Evolutionary conservation across 352 stramenopile genomes (phyloP).

Genomic region (Globisporangium spinosum): DNA sequence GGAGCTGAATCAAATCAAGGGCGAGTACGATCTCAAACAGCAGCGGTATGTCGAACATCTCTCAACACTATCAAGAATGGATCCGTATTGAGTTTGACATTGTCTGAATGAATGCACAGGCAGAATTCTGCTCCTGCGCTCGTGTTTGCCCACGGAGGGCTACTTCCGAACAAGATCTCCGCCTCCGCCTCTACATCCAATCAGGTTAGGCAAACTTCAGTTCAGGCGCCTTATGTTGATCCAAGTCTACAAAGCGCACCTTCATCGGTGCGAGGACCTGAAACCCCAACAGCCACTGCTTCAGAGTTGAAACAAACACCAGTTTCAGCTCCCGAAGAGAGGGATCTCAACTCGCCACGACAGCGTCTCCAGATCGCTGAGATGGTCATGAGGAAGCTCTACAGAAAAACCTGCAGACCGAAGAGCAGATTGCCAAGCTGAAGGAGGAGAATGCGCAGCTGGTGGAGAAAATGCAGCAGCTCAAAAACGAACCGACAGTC

Average conservation of each 20-base stretch:
- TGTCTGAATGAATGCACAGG: conserved; percentile 9
- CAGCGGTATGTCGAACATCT: conserved; percentile 20
- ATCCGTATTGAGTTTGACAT: neutral
- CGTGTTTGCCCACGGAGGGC: neutral
- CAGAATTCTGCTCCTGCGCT: conserved; percentile 27
- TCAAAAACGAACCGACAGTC: conserved; percentile 6
- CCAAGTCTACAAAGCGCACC: neutral
- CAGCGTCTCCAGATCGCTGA: conserved; percentile 49
- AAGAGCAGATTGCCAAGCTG: conserved; percentile 26
- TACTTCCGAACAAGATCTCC: neutral
- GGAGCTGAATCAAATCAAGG: conserved; percentile 47
- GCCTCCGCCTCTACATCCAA: neutral
- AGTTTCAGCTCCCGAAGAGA: neutral
- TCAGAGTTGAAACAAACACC: neutral
- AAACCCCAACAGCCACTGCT: neutral
- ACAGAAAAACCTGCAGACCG: conserved; percentile 46
- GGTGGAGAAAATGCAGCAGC: conserved; percentile 18
- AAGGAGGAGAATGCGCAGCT: conserved; percentile 27
- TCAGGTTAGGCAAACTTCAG: neutral
- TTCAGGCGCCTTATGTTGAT: neutral
- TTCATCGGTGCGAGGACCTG: neutral
- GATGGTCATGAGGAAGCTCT: conserved; percentile 61
- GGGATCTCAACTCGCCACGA: conserved; percentile 33
- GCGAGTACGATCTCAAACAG: conserved; percentile 32
- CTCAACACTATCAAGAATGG: neutral